Evolutionary conservation across 2,329 filamentous ascomycete species (phyloP).

Genomic region (Podosphaera xanthii): DNA sequence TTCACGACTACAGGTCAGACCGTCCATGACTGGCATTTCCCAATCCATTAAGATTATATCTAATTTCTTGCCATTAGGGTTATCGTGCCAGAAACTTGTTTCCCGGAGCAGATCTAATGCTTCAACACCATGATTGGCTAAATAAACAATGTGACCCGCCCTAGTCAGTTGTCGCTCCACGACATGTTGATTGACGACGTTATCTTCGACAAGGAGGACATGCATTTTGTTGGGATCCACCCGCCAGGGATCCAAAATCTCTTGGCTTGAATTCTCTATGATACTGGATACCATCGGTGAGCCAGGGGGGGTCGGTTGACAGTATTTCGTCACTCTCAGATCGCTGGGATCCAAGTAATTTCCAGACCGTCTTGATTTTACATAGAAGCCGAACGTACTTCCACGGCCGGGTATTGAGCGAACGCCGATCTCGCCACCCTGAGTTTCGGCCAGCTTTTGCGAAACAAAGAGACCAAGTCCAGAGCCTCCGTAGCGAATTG

Average conservation of each 20-base stretch:
- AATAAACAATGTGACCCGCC: conserved; percentile 20
- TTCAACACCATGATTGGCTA: conserved; percentile 34
- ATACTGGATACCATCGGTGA: not conserved
- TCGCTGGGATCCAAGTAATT: conserved; percentile 13
- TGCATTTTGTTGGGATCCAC: conserved; percentile 8
- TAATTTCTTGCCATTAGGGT: conserved; percentile 18
- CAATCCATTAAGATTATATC: conserved; percentile 53
- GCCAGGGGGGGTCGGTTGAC: conserved; percentile 17
- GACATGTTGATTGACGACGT: conserved; percentile 35
- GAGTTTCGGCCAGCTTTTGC: conserved; percentile 51
- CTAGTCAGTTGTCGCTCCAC: conserved; percentile 25
- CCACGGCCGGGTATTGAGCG: conserved; percentile 41
- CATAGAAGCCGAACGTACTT: conserved; percentile 54
- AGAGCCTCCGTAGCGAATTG: conserved; percentile 54
- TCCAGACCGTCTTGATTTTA: conserved; percentile 26
- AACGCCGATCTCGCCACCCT: conserved; percentile 60
- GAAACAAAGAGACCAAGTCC: conserved; percentile 63
- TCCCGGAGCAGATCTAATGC: conserved; percentile 22
- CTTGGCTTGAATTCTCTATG: not conserved
- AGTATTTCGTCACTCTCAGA: conserved; percentile 23
- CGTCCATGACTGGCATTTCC: conserved; percentile 55
- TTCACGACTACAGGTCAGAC: conserved; percentile 37
- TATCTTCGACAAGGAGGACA: conserved; percentile 36
- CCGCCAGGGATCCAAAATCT: not conserved
- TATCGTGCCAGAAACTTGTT: conserved; percentile 10